phyloP scores from a whole-genome alignment of 1,139 yeast genomes.

The Meyerozyma athensensis region DNA sequence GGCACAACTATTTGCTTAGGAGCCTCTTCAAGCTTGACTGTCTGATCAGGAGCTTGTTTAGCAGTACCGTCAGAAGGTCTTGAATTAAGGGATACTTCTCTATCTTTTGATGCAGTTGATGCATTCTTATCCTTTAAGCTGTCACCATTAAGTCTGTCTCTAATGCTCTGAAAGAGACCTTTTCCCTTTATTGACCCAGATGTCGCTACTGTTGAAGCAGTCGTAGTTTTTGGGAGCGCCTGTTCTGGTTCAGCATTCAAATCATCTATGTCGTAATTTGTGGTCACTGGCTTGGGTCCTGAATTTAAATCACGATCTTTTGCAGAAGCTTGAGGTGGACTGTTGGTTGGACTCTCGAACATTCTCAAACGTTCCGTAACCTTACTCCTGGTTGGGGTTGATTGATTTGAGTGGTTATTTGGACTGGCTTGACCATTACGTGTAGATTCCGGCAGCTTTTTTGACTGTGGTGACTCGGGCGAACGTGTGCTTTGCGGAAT shows the following conservation, averaged over 20 bases:
- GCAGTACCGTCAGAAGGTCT: slow-evolving; percentile 25
- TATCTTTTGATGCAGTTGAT: slow-evolving; percentile 16
- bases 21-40: neutral
- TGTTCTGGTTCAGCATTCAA: neutral
- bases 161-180: slow-evolving; percentile 7
- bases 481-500: neutral
- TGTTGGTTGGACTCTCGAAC: slow-evolving; percentile 27
- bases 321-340: slow-evolving; percentile 1
- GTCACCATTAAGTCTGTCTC: slow-evolving; percentile 5
- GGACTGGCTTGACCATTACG: neutral
- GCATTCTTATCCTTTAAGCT: neutral
- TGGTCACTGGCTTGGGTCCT: slow-evolving; percentile 6
- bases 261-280: neutral
- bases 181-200: slow-evolving; percentile 1
- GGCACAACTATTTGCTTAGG: slow-evolving; percentile 2
- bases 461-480: neutral
- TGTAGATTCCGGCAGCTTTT: neutral
- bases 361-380: slow-evolving; percentile 37
- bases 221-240: neutral
- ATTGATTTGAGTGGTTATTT: neutral
- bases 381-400: slow-evolving; percentile 16
- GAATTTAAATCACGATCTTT: slow-evolving; percentile 14
- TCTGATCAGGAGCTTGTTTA: slow-evolving; percentile 4
- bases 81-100: slow-evolving; percentile 35
- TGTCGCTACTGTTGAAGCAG: neutral